Percentiles rank a stretch among this genome's conserved stretches.
phyloP scores from a whole-genome alignment of 345 rosid species.

The Pistacia integerrima region DNA sequence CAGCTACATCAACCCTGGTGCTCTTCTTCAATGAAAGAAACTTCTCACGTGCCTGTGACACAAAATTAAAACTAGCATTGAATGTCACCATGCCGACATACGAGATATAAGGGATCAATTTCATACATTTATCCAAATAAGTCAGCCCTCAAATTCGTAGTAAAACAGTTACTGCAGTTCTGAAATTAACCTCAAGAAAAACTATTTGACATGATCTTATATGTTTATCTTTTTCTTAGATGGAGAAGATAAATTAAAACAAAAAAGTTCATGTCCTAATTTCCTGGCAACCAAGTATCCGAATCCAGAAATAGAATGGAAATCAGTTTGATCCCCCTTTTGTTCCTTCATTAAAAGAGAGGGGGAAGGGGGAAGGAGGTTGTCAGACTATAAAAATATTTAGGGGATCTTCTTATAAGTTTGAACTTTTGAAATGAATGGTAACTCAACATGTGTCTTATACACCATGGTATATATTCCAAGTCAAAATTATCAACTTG shows the following conservation, averaged over 20 bases:
- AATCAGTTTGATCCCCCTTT: not conserved
- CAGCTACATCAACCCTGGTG: constrained; percentile 66
- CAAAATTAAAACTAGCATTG: constrained; percentile 19
- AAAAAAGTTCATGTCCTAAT: not conserved
- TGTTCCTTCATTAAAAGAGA: not conserved
- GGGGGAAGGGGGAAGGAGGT: not conserved
- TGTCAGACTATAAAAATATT: not conserved
- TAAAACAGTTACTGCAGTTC: constrained; percentile 6
- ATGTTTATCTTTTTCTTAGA: not conserved
- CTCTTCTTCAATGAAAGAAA: constrained; percentile 77
- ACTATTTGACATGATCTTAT: constrained; percentile 4
- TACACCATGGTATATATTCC: not conserved
- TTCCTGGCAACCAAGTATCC: not conserved
- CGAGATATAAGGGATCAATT: constrained; percentile 10
- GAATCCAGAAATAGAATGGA: not conserved
- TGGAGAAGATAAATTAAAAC: not conserved
- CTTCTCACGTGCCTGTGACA: constrained; percentile 72
- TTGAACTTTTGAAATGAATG: not conserved
- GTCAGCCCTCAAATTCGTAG: constrained; percentile 3
- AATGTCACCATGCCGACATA: constrained; percentile 13
- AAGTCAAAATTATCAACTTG: constrained; percentile 1
- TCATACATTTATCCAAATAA: not conserved
- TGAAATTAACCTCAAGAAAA: constrained; percentile 1
- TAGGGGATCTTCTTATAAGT: no score
- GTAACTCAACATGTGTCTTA: not conserved